Evolutionary conservation across 345 rosid genomes (phyloP).

Genomic region (Arabidopsis suecica): DNA sequence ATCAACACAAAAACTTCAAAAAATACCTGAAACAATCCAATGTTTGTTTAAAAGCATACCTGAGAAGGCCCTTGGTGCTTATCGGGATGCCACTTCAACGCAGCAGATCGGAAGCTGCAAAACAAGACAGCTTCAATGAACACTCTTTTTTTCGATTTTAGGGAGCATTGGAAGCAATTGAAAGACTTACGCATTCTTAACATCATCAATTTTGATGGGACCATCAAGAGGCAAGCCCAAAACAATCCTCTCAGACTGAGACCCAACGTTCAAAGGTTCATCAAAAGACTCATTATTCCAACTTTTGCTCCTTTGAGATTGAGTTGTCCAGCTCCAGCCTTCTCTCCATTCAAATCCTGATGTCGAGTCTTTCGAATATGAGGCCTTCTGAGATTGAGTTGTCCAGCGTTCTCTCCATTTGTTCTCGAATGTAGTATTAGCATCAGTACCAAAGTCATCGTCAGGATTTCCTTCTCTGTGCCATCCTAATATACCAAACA

Average conservation of each 20-base stretch:
- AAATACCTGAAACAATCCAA: not conserved
- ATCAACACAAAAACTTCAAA: not conserved
- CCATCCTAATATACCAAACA: constrained; percentile 37
- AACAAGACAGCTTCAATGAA: not conserved
- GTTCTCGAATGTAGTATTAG: constrained; percentile 22
- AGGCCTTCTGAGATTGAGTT: constrained; percentile 21
- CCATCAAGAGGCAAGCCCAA: constrained; percentile 75
- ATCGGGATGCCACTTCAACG: constrained; percentile 97
- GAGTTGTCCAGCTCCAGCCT: constrained; percentile 52
- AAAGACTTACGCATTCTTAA: constrained; percentile 76
- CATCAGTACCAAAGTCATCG: constrained; percentile 27
- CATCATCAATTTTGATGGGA: constrained; percentile 71
- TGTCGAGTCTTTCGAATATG: not conserved
- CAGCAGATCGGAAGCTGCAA: constrained; percentile 71
- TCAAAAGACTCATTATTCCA: constrained; percentile 52
- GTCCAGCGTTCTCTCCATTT: constrained; percentile 34
- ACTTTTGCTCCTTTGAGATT: constrained; percentile 44
- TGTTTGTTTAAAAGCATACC: constrained; percentile 46
- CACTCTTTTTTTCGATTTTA: not conserved
- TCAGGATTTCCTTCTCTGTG: constrained; percentile 38
- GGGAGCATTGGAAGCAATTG: not conserved
- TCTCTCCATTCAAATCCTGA: constrained; percentile 71
- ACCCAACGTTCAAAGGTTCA: constrained; percentile 54
- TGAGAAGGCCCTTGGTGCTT: constrained; percentile 77
- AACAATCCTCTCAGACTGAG: constrained; percentile 62